A percentile compares a stretch with the other conserved stretches of the same genome.
Evolutionary conservation across 257 asterid genomes (phyloP).

Genomic region (Knoxia roxburghii): DNA sequence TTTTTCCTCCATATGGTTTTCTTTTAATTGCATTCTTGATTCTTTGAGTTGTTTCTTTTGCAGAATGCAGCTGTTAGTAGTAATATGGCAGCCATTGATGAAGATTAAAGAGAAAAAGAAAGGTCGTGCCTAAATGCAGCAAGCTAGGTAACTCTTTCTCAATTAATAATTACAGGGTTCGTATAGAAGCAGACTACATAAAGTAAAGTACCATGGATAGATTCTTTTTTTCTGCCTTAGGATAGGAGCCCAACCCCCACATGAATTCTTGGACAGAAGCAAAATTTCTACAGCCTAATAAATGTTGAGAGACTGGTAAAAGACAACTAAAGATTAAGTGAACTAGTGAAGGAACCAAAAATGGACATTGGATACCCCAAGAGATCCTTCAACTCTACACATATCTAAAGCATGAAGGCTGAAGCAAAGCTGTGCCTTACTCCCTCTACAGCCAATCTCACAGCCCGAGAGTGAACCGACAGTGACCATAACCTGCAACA

Average conservation of each 20-base stretch:
- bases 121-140: conserved; percentile 17
- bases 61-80: conserved; percentile 31
- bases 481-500: conserved; percentile 80
- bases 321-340: not conserved
- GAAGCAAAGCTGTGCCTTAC: not conserved
- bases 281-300: not conserved
- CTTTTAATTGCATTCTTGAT: not conserved
- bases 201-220: not conserved
- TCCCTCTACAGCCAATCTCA: not conserved
- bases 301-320: not conserved
- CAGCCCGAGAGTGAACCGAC: conserved; percentile 55
- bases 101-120: conserved; percentile 19
- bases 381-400: not conserved
- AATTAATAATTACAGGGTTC: not conserved
- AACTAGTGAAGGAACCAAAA: not conserved
- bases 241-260: not conserved
- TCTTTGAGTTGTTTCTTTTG: conserved; percentile 15
- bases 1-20: not conserved
- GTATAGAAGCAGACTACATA: not conserved
- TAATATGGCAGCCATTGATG: conserved; percentile 15
- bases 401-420: conserved; percentile 3
- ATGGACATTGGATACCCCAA: not conserved
- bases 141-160: too few relatives aligned
- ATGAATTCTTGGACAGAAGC: not conserved
- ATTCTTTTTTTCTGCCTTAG: not conserved